These are phyloP conservation scores for Penicillium pancosmium DNA, from an alignment of 495 filamentous ascomycete species.

Conservation along the genomic window DNA sequence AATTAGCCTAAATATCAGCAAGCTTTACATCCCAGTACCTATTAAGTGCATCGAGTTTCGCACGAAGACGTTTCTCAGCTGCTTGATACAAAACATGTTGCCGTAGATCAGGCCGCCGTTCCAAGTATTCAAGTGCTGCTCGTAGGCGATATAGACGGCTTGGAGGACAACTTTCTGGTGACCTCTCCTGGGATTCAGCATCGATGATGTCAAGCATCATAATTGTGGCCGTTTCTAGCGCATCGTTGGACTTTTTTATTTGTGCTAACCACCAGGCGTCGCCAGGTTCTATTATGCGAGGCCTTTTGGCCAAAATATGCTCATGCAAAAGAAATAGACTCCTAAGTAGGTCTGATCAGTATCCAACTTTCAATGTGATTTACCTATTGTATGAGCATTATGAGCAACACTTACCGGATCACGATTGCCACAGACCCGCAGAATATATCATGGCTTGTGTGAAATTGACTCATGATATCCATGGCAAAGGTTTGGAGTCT, in stretches of 20 bases:
- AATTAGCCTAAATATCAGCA: neutral
- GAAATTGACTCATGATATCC: constrained; percentile 2
- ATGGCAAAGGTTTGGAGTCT: constrained; percentile 7
- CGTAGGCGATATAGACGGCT: constrained; percentile 9
- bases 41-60: constrained; percentile 3
- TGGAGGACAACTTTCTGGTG: constrained; percentile 2
- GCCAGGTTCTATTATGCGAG: neutral
- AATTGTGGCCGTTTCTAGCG: constrained; percentile 8
- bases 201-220: constrained; percentile 14
- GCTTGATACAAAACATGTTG: neutral
- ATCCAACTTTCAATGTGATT: neutral
- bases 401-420: constrained; percentile 9
- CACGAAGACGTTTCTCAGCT: constrained; percentile 1
- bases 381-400: neutral
- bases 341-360: neutral
- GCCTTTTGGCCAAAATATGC: constrained; percentile 1
- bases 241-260: constrained; percentile 5
- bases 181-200: neutral
- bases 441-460: constrained; percentile 5
- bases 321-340: constrained; percentile 5
- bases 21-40: constrained; percentile 7
- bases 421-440: constrained; percentile 10
- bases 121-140: constrained; percentile 1
- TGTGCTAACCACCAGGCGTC: constrained; percentile 3
- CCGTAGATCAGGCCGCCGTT: neutral